Percentiles rank a stretch among this genome's conserved stretches.
These are phyloP conservation scores for Metarhizium humberi DNA, from an alignment of 2,329 filamentous ascomycete genomes.

Conservation along the genomic window DNA sequence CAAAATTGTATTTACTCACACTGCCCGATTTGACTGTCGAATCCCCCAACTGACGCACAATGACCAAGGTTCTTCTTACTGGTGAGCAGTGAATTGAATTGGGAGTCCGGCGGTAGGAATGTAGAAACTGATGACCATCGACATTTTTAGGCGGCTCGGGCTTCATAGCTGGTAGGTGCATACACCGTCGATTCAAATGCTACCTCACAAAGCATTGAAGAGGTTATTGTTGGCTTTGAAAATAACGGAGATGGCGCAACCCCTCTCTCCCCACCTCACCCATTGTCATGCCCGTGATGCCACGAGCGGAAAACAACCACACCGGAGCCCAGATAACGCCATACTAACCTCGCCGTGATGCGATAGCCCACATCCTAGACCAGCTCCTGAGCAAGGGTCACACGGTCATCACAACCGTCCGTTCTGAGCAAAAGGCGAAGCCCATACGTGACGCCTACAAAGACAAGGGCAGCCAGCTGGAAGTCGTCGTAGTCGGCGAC, in stretches of 20 bases:
- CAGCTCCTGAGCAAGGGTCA: slow-evolving; percentile 41
- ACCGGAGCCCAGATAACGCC: neutral
- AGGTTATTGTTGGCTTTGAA: too few relatives aligned
- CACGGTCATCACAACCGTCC: slow-evolving; percentile 46
- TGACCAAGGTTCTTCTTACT: neutral
- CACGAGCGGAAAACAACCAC: too few relatives aligned
- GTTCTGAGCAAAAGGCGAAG: slow-evolving; percentile 42
- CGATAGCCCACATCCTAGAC: slow-evolving; percentile 43
- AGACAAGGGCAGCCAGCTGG: slow-evolving; percentile 31
- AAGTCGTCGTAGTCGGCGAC: slow-evolving; percentile 60
- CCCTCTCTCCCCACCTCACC: neutral
- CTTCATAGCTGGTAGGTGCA: neutral
- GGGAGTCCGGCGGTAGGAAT: neutral
- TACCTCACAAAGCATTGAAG: neutral
- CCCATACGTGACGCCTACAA: slow-evolving; percentile 41
- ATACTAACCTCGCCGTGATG: neutral
- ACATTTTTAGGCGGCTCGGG: neutral
- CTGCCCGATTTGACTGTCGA: neutral
- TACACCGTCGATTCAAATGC: neutral
- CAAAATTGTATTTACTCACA: neutral
- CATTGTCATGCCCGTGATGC: neutral
- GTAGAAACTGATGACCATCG: neutral
- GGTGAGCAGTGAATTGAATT: neutral
- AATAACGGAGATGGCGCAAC: too few relatives aligned
- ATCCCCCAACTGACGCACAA: neutral